phyloP scores from a whole-genome alignment of 2,329 filamentous ascomycete species.

The Microsporum audouinii region DNA sequence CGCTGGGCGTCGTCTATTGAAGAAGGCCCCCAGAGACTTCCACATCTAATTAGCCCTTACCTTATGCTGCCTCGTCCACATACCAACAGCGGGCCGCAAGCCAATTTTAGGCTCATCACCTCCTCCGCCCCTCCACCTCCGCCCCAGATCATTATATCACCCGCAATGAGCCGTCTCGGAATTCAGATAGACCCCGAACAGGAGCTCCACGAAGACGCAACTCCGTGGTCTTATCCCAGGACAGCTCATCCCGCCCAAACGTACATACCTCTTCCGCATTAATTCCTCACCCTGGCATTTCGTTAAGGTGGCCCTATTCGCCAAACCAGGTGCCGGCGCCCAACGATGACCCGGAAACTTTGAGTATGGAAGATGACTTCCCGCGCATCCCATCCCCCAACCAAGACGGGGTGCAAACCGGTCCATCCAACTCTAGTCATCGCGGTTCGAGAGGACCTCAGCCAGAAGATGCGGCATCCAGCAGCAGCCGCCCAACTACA shows the following conservation, averaged over 20 bases:
- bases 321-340: conserved; percentile 27
- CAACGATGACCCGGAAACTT: neutral
- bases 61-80: conserved; percentile 20
- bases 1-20: conserved; percentile 26
- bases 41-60: conserved; percentile 21
- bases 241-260: conserved; percentile 13
- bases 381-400: conserved; percentile 15
- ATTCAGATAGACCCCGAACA: conserved; percentile 20
- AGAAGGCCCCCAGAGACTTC: conserved; percentile 18
- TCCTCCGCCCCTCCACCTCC: conserved; percentile 23
- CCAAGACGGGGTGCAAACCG: conserved; percentile 3
- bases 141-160: conserved; percentile 22
- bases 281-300: conserved; percentile 24
- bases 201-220: conserved; percentile 28
- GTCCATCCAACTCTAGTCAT: neutral
- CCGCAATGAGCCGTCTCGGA: conserved; percentile 22
- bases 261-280: conserved; percentile 14
- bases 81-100: conserved; percentile 12
- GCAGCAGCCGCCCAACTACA: neutral
- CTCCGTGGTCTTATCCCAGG: conserved; percentile 33
- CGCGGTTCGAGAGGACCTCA: neutral
- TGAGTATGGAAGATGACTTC: conserved; percentile 11
- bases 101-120: conserved; percentile 21
- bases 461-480: neutral
- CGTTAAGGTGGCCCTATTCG: conserved; percentile 32